Percentiles rank a stretch among this genome's conserved stretches.
Conservation (phyloP, 331 rosid genomes). For the Stylosanthes scabra region DNA sequence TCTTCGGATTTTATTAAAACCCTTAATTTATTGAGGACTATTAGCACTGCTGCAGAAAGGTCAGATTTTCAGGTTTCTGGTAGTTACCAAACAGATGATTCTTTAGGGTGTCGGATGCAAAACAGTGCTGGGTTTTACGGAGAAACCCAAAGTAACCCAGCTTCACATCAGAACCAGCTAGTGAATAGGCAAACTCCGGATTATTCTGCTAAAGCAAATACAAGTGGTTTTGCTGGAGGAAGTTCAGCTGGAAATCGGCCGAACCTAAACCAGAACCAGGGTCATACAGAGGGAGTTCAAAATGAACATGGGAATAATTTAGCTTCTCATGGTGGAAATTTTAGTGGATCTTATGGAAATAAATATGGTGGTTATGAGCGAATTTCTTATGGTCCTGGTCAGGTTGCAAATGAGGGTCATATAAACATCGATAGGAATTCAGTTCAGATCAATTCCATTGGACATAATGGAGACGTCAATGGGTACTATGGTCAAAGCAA, state of each 20-base stretch:
- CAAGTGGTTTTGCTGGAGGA: background rate
- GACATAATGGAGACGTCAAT: background rate
- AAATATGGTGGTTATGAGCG: slow-evolving; percentile 3
- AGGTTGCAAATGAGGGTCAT: slow-evolving; percentile 1
- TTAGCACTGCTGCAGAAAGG: slow-evolving; percentile 34
- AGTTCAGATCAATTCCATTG: background rate
- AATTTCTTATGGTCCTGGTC: slow-evolving; percentile 12
- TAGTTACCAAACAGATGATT: slow-evolving; percentile 23
- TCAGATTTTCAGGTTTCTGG: slow-evolving; percentile 29
- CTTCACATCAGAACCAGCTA: slow-evolving; percentile 3
- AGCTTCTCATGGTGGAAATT: slow-evolving; percentile 10
- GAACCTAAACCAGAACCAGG: slow-evolving; percentile 6
- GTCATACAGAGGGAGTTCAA: background rate
- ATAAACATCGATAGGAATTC: background rate
- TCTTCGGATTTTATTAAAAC: slow-evolving; percentile 1
- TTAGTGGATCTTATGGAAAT: slow-evolving; percentile 27
- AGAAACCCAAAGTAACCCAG: slow-evolving; percentile 2
- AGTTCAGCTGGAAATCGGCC: background rate
- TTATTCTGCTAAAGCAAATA: slow-evolving; percentile 25
- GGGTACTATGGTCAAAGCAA: slow-evolving; percentile 19
- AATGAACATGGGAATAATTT: slow-evolving; percentile 20
- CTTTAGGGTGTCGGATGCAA: slow-evolving; percentile 26
- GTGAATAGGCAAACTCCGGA: slow-evolving; percentile 9
- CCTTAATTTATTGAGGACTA: slow-evolving; percentile 18
- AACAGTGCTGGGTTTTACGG: slow-evolving; percentile 22